A percentile compares a stretch with the other conserved stretches of the same genome.
Conservation (phyloP, 1,284 basidiomycete species). For the Ganoderma meredithae region DNA sequence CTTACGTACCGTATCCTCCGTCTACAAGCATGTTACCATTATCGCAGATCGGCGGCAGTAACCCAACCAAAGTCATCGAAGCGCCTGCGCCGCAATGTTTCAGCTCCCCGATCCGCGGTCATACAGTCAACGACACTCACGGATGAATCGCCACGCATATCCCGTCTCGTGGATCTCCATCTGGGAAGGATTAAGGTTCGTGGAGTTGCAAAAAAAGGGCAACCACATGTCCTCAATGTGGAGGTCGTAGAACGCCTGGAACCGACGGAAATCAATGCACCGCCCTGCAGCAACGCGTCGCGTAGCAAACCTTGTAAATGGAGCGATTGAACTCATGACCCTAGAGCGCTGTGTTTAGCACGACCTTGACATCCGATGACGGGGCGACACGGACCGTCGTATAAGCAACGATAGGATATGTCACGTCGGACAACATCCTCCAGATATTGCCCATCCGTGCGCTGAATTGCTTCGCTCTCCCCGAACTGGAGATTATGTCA, state of each 20-base stretch:
- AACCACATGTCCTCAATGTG: conserved; percentile 99
- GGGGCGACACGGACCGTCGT: conserved; percentile 77
- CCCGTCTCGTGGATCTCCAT: conserved; percentile 99
- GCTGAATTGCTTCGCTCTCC: conserved; percentile 91
- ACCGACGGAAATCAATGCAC: conserved; percentile 24
- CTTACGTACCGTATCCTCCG: conserved; percentile 84
- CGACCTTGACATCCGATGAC: conserved; percentile 27
- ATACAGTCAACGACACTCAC: conserved; percentile 50
- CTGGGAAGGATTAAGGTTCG: conserved; percentile 96
- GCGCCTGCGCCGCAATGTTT: conserved; percentile 64
- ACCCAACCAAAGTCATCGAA: conserved; percentile 96
- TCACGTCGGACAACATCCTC: conserved; percentile 94
- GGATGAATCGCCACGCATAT: conserved; percentile 91
- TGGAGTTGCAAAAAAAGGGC: conserved; percentile 98
- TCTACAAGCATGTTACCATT: conserved; percentile 95
- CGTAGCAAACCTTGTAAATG: conserved; percentile 72
- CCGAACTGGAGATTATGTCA: conserved; percentile 87
- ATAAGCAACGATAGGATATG: conserved; percentile 97
- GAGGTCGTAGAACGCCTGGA: conserved; percentile 86
- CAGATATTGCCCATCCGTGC: conserved; percentile 94
- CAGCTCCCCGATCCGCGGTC: conserved; percentile 2
- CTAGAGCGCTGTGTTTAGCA: conserved; percentile 46
- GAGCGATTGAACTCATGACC: conserved; percentile 92
- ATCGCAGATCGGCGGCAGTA: conserved; percentile 95
- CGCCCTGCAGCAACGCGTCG: not conserved